A percentile compares a stretch with the other conserved stretches of the same genome.
Evolutionary conservation across 495 filamentous ascomycete genomes (phyloP).

Genomic region (Pseudoneurospora amorphoporcata): DNA sequence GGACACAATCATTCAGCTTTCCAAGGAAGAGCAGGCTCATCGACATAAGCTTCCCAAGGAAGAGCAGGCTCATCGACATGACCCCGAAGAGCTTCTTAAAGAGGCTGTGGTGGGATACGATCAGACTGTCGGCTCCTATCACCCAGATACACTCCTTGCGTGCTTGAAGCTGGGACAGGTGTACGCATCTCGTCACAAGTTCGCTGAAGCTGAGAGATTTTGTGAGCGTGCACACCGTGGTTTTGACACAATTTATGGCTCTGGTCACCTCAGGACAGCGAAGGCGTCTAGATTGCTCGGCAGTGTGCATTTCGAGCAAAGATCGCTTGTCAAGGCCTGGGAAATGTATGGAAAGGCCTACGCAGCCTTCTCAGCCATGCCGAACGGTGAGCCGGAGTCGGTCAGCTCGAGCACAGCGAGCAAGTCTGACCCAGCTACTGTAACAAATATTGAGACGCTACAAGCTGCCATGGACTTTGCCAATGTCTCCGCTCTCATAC

Average conservation of each 20-base stretch:
- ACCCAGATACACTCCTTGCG: background rate
- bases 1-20: background rate
- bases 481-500: background rate
- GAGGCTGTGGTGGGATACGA: background rate
- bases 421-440: accelerated
- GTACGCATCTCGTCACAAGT: accelerated
- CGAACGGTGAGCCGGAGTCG: background rate
- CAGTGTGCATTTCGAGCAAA: background rate
- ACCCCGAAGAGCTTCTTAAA: background rate
- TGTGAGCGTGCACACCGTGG: background rate
- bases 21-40: too few relatives aligned
- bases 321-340: background rate
- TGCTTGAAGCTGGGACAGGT: background rate
- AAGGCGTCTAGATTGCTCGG: background rate
- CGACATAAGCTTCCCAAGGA: too few relatives aligned
- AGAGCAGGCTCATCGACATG: too few relatives aligned
- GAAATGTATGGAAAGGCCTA: background rate
- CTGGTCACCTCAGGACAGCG: background rate
- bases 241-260: background rate
- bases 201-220: background rate
- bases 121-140: background rate
- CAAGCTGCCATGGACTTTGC: background rate
- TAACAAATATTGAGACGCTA: background rate
- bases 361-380: background rate
- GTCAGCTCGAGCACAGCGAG: too few relatives aligned